Conservation (phyloP, 2,329 filamentous ascomycete species). For the Botrytis paeoniae region DNA sequence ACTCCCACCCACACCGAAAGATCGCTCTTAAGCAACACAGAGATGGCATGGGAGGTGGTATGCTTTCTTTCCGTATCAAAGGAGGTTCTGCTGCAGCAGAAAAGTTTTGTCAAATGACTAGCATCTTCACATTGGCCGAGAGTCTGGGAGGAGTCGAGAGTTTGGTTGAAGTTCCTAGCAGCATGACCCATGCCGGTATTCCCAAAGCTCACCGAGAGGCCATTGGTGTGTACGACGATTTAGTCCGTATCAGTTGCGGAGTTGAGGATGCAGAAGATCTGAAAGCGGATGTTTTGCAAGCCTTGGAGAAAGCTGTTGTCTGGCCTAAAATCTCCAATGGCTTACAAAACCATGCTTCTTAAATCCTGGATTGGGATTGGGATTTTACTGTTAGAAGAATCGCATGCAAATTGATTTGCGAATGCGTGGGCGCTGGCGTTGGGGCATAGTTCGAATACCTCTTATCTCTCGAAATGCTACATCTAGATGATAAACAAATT, state of each 20-base stretch:
- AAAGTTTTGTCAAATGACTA: conserved; percentile 85
- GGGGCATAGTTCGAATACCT: conserved; percentile 1
- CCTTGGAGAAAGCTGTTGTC: conserved; percentile 71
- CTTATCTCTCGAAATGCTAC: background rate
- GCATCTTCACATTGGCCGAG: conserved; percentile 91
- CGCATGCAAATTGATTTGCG: background rate
- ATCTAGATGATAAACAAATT: background rate
- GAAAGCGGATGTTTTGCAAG: conserved; percentile 75
- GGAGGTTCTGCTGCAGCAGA: conserved; percentile 84
- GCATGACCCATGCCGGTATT: conserved; percentile 97
- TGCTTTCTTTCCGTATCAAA: conserved; percentile 93
- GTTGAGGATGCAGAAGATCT: conserved; percentile 89
- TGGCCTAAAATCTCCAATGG: conserved; percentile 37
- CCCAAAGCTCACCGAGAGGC: conserved; percentile 86
- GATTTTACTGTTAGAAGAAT: background rate
- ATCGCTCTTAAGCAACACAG: conserved; percentile 91
- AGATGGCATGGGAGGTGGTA: conserved; percentile 89
- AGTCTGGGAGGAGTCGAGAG: conserved; percentile 89
- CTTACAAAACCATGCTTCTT: conserved; percentile 15
- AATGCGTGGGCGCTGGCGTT: conserved; percentile 1
- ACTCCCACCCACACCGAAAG: conserved; percentile 79
- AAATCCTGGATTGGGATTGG: background rate
- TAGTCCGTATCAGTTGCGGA: conserved; percentile 90
- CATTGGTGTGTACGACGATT: conserved; percentile 90
- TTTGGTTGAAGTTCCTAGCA: conserved; percentile 85